phyloP scores from a whole-genome alignment of 345 rosid genomes.

The Populus deltoides region DNA sequence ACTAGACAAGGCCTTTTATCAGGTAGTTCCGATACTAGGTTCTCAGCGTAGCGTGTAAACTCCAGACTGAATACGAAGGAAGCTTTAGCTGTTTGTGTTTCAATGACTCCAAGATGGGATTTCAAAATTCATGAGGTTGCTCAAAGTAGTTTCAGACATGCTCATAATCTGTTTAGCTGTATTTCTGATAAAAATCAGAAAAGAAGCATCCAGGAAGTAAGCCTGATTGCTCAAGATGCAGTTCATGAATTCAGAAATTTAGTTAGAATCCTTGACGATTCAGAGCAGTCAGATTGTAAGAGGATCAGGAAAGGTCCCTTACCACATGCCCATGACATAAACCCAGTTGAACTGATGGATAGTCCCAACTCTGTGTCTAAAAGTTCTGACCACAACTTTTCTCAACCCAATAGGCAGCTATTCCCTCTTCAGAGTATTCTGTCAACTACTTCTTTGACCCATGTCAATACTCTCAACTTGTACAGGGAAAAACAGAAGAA shows the following conservation, averaged over 20 bases:
- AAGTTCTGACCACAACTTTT: not conserved
- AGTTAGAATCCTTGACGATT: constrained; percentile 26
- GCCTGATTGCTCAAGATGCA: constrained; percentile 23
- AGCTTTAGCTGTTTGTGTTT: constrained; percentile 17
- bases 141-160: constrained; percentile 27
- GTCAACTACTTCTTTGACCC: constrained; percentile 4
- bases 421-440: constrained; percentile 17
- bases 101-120: constrained; percentile 27
- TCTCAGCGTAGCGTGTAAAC: not conserved
- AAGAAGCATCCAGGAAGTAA: constrained; percentile 29
- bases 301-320: constrained; percentile 39
- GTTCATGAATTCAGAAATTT: constrained; percentile 27
- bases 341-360: constrained; percentile 32
- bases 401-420: not conserved
- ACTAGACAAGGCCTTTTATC: not conserved
- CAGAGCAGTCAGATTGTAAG: constrained; percentile 16
- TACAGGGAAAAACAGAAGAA: not conserved
- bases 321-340: constrained; percentile 14
- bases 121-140: constrained; percentile 26
- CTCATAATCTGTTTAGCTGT: constrained; percentile 25
- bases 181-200: constrained; percentile 26
- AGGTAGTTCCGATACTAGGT: not conserved
- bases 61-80: constrained; percentile 7
- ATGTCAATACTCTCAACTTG: not conserved
- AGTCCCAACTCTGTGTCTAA: not conserved